Base-by-base conservation (phyloP, 371 early-diverging fungal genomes). In the Zychaea mexicana region DNA sequence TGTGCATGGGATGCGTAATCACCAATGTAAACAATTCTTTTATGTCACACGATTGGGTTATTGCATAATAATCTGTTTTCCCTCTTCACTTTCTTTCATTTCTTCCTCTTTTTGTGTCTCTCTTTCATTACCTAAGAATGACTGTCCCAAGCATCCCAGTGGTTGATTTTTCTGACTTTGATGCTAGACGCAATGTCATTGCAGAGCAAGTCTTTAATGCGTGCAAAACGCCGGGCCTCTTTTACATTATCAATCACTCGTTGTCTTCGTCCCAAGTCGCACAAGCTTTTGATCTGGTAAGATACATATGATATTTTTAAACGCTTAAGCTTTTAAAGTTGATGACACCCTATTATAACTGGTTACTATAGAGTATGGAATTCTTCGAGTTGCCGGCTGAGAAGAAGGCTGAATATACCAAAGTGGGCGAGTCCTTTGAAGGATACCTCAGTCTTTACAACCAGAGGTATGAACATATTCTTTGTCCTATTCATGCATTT, bases 81-180 rank as follows among this genome's bases (percentile, higher is more conserved):
- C n/a, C n/a, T n/a, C n/a, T n/a, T n/a, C n/a, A n/a, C n/a, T n/a
- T n/a, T n/a, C n/a, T n/a, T n/a, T n/a, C n/a, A n/a, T n/a, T n/a
- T n/a, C n/a, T n/a, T n/a, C n/a, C n/a, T n/a, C n/a, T n/a, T n/a
- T n/a, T n/a, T n/a, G n/a, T n/a, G n/a, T n/a, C n/a, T n/a, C n/a
- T n/a, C n/a, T n/a, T n/a, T n/a, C n/a, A n/a, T n/a, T n/a, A n/a
- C n/a, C n/a, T 33, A 42, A 42, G n/a, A 42, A 42, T 42, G 42
- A 42, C 7, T 42, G 0, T 2, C n/a, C n/a, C 42, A 15, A 42
- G 17, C 15, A 42, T 60, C 32, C 61, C 61, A 13, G 22, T 60
- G 2, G 33, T 60, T 60, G 61, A 60, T 39, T 32, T 60, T 52
- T 24, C 17, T 31, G 61, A 60, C 19, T 60, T 60, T 36, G 33